Base-by-base conservation (phyloP, 441 rosid species). In the Melastoma candidum region DNA sequence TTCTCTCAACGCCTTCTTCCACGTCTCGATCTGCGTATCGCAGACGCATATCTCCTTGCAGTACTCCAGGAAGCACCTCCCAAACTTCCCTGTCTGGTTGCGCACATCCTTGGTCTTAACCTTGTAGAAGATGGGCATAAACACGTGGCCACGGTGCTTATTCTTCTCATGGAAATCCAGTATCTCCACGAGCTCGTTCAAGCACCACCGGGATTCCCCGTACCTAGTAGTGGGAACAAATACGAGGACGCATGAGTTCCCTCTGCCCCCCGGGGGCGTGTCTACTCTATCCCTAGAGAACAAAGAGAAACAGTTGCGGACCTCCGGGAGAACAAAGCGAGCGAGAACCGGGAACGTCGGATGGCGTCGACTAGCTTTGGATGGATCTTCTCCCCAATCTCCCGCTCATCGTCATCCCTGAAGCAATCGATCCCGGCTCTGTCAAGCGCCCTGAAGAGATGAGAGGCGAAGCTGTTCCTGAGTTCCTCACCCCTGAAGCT, bases 171-270 rank as follows among this genome's bases (percentile, higher is more conserved):
- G 25, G 43, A 39, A 61, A 7, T 48, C 47, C 26, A 61, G 53
- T 10, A 54, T 61, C 54, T 61, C 54, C 12, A 53, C 65, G 7
- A 61, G 48, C 44, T 48, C 59, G 4, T 54, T 25, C 32, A 61
- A 46, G 59, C 65, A 61, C 65, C 65, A 54, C 48, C 44, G 54
- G 1, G 65, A 61, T 36, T 54, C 59, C 0, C 59, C 65, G 0
- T 61, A 61, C 53, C 43, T 61, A 4, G 27, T 41, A 14, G 65
- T 17, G 22, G 22, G 22, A 17, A 17, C 22, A 61, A 47, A 61
- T 3, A 29, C 5, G 36, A 29, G 3, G 36, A 29, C 36, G 3
- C 36, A 7, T 29, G 7, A 29, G 36, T 29, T 29, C 36, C 36
- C 36, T 7, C 3, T 7, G 36, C 3, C 36, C 7, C 7, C 36